Evolutionary conservation across 2,329 filamentous ascomycete genomes (phyloP).

Genomic region (Ophiostoma sp.): DNA sequence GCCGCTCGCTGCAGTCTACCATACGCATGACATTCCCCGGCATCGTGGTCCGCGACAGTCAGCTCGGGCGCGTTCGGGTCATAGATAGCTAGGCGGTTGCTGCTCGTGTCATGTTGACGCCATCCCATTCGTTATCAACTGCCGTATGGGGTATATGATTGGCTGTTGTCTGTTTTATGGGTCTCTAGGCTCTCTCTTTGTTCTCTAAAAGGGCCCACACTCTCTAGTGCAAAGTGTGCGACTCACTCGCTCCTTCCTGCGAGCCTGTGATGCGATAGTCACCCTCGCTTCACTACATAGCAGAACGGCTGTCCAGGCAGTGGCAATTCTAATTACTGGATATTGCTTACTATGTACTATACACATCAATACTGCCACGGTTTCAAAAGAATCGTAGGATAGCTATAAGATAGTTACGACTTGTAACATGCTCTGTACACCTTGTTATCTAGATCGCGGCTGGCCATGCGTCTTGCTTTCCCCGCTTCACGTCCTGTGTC

Average conservation of each 20-base stretch:
- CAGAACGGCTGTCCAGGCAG: background rate
- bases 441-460: slow-evolving; percentile 3
- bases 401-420: background rate
- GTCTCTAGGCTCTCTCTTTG: background rate
- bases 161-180: background rate
- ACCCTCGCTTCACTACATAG: background rate
- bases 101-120: slow-evolving; percentile 39
- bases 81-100: background rate
- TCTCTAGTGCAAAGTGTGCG: background rate
- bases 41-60: background rate
- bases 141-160: slow-evolving; percentile 14
- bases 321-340: background rate
- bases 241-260: background rate
- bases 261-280: background rate
- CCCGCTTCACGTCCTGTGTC: slow-evolving; percentile 16
- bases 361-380: no score
- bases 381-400: background rate
- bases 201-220: background rate
- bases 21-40: slow-evolving; percentile 24
- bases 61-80: slow-evolving; percentile 19
- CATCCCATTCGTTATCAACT: slow-evolving; percentile 37
- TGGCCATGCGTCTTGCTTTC: background rate
- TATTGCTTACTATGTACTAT: background rate
- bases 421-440: background rate
- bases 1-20: background rate